Evolutionary conservation across 2,329 filamentous ascomycete genomes (phyloP), one percentile per base, ranked within the genome.

Genomic region (Aspergillus sp.): DNA sequence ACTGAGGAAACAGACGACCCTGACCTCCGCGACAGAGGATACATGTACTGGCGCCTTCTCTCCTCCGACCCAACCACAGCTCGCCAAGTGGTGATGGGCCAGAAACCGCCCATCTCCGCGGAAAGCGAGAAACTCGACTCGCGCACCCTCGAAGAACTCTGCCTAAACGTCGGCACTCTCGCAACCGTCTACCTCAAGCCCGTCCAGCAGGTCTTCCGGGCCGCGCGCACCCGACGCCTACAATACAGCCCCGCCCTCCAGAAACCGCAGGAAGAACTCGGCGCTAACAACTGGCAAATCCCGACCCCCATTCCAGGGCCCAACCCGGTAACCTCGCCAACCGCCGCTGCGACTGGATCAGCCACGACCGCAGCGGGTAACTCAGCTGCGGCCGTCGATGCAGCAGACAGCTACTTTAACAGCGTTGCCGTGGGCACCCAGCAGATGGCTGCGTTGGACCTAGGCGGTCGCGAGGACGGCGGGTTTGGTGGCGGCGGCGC

Each of bases 1-100:
- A 99, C 95, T 0, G 95, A 98, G 74, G 95, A 98, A 74, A 98
- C 93, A n/a, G 95, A 99, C 71, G 97, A 99, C 74, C 95, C 95
- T 0, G 95, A 99, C 75, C 85, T 99, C 27, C 88, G 95, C 62
- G 95, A 99, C 73, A 84, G 95, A 67, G 95, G 95, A 0, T 99
- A 97, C 80, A 98, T 99, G 93, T 99, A 99, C 80, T 99, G 95
- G 95, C 90, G 95, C 4, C 83, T 99, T 14, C 83, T 99, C 2
- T 96, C 92, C 1, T 96, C 92, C 0, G 93, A 97, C 72, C 93
- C 96, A 66, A 87, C 88, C 50, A 86, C 89, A 0, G 95, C 95
- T 2, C 95, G 90, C 71, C 81, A 87, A 61, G 86, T 99, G 52
- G 93, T 99, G 64, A 98, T 99, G 93, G 93, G 95, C 59, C 90